Conservation (phyloP, 1,284 basidiomycete species). For the Rhodotorula glutinis region DNA sequence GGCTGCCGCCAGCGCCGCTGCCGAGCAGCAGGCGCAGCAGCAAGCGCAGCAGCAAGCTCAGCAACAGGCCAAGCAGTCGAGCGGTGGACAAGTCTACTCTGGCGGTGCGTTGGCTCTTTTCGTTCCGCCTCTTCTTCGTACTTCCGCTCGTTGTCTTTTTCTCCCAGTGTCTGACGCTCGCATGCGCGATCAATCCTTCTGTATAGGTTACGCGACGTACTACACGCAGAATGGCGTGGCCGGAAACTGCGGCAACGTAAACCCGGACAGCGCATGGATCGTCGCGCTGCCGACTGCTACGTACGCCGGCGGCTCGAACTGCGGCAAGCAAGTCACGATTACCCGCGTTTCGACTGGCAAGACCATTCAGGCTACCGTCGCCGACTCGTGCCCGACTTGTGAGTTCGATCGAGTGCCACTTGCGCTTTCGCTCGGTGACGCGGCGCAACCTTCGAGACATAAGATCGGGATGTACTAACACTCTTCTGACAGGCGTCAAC, state of each 20-base stretch:
- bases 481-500: neutral
- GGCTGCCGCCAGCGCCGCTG: neutral
- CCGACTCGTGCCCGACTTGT: slow-evolving; percentile 29
- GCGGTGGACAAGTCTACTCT: slow-evolving; percentile 12
- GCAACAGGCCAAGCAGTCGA: slow-evolving; percentile 9
- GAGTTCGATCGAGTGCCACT: neutral
- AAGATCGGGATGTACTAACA: neutral
- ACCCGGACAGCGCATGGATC: neutral
- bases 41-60: slow-evolving; percentile 1
- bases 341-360: slow-evolving; percentile 15
- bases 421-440: too few relatives aligned
- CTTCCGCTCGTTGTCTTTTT: too few relatives aligned
- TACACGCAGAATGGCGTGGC: too few relatives aligned
- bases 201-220: too few relatives aligned
- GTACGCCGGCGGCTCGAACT: slow-evolving; percentile 22
- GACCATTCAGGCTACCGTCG: slow-evolving; percentile 17
- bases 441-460: too few relatives aligned
- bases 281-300: slow-evolving; percentile 3
- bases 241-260: neutral
- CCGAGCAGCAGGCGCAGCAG: neutral
- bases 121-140: too few relatives aligned
- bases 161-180: too few relatives aligned
- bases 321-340: slow-evolving; percentile 21
- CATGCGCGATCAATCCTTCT: too few relatives aligned
- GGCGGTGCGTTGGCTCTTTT: slow-evolving; percentile 2